Conservation (phyloP, 495 filamentous ascomycete genomes). For the Daldinia concentrica region DNA sequence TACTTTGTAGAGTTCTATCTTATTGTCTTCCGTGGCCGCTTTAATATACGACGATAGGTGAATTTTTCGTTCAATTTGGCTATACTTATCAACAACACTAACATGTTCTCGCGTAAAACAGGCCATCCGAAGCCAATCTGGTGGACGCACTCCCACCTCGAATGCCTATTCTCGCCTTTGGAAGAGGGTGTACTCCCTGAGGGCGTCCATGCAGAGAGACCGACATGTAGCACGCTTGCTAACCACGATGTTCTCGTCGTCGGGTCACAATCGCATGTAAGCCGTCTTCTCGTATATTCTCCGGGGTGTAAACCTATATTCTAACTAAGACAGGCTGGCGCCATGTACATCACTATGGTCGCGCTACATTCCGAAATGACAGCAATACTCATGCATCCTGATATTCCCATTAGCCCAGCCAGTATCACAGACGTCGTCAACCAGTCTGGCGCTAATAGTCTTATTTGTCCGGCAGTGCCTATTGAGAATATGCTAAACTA, state of each 20-base stretch:
- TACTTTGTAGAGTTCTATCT: background rate
- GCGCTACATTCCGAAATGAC: constrained; percentile 28
- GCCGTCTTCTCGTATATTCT: background rate
- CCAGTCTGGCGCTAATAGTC: constrained; percentile 33
- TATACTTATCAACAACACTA: background rate
- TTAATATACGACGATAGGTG: background rate
- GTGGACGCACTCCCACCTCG: constrained; percentile 43
- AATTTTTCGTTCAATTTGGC: background rate
- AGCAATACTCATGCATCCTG: constrained; percentile 35
- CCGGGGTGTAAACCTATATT: background rate
- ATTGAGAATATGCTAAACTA: constrained; percentile 43
- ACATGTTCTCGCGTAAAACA: constrained; percentile 28
- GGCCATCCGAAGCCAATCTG: constrained; percentile 46
- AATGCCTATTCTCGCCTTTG: constrained; percentile 32
- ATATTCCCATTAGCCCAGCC: constrained; percentile 31
- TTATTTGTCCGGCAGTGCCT: constrained; percentile 37
- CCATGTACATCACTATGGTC: constrained; percentile 30
- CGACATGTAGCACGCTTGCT: constrained; percentile 29
- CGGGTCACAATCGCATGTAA: constrained; percentile 41
- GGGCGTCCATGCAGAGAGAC: constrained; percentile 20
- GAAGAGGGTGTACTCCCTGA: constrained; percentile 35
- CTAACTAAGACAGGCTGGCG: constrained; percentile 29
- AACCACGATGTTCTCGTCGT: constrained; percentile 28
- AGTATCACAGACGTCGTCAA: constrained; percentile 41
- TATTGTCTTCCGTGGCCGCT: background rate